Conservation (phyloP, 139 green algal species). For the Chlorella sp. region DNA sequence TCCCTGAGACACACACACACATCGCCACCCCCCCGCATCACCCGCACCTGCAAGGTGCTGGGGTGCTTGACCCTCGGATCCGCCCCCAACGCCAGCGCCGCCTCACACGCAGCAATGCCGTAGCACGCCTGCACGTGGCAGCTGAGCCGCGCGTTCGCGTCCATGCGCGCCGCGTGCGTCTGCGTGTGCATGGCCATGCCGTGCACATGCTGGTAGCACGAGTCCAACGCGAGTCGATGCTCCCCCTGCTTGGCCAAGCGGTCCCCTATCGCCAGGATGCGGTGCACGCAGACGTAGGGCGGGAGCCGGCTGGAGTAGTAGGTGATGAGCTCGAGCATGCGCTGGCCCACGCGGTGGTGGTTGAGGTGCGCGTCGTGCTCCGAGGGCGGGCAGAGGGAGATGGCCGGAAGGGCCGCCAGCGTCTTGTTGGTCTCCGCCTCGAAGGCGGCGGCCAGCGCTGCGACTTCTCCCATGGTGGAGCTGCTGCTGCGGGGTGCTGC, state of each 20-base stretch:
- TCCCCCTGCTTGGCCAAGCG: slow-evolving; percentile 18
- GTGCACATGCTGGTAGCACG: slow-evolving; percentile 27
- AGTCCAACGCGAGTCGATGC: slow-evolving; percentile 28
- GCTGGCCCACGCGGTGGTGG: slow-evolving; percentile 25
- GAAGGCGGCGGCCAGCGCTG: slow-evolving; percentile 29
- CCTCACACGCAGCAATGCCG: slow-evolving; percentile 26
- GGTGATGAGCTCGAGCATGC: slow-evolving; percentile 27
- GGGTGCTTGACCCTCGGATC: slow-evolving; percentile 33
- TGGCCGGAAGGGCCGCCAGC: slow-evolving; percentile 12
- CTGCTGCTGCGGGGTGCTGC: too few relatives aligned
- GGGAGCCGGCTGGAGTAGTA: slow-evolving; percentile 40
- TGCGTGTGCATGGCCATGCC: slow-evolving; percentile 20
- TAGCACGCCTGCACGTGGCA: slow-evolving; percentile 37
- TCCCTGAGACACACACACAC: too few relatives aligned
- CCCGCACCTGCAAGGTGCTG: slow-evolving; percentile 29
- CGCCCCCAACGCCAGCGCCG: slow-evolving; percentile 11
- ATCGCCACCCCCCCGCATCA: too few relatives aligned
- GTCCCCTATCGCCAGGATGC: slow-evolving; percentile 30
- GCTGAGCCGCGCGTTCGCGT: slow-evolving; percentile 13
- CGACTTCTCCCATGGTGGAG: slow-evolving; percentile 35
- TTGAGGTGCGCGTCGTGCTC: slow-evolving; percentile 37
- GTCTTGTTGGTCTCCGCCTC: slow-evolving; percentile 35
- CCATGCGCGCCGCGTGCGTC: slow-evolving; percentile 14
- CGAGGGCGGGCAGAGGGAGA: slow-evolving; percentile 6
- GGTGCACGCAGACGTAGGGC: slow-evolving; percentile 26